phyloP scores from a whole-genome alignment of 768 basidiomycete species.

The Podaxis pistillaris region DNA sequence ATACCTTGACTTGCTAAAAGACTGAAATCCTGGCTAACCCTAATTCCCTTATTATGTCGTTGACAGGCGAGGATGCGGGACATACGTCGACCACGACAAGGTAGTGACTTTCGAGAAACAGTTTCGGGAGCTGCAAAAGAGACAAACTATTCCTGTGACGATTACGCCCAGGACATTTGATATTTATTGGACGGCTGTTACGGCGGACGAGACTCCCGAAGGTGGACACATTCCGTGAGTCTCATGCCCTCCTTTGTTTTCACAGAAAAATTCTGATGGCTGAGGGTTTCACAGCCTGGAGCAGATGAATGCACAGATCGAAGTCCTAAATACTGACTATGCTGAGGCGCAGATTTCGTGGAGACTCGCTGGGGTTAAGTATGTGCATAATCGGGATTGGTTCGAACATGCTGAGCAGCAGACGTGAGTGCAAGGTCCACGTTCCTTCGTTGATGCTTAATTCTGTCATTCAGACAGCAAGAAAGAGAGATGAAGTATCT shows the following conservation, averaged over 20 bases:
- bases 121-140: conserved; percentile 2
- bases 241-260: neutral
- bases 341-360: conserved; percentile 33
- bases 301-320: conserved; percentile 39
- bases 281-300: conserved; percentile 22
- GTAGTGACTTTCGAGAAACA: neutral
- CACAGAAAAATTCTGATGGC: neutral
- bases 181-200: conserved; percentile 32
- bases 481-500: conserved; percentile 33
- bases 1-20: neutral
- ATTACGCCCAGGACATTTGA: conserved; percentile 21
- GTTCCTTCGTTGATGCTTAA: neutral
- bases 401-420: conserved; percentile 34
- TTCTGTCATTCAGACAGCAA: conserved; percentile 21
- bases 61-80: conserved; percentile 20
- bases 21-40: neutral
- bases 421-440: conserved; percentile 19
- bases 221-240: conserved; percentile 42
- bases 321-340: conserved; percentile 41
- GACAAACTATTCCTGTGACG: neutral
- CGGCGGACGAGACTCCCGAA: conserved; percentile 26
- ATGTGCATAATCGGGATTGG: conserved; percentile 42
- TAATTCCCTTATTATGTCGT: neutral
- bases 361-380: conserved; percentile 31
- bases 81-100: conserved; percentile 20